phyloP scores from a whole-genome alignment of 169 alveolate genomes.

The Cardiosporidium cionae region DNA sequence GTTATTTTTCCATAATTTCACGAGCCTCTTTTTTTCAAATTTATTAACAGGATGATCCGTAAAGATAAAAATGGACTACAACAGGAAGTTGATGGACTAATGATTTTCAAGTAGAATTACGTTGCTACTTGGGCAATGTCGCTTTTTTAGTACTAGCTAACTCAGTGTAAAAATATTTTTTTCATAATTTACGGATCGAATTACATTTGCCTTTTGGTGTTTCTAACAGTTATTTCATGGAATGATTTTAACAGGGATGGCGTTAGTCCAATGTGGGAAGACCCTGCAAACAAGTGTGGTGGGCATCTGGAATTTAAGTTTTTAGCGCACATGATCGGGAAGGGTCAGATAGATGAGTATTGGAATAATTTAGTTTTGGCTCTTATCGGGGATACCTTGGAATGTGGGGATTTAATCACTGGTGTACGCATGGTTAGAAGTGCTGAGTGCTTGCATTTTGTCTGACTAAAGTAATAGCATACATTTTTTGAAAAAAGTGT shows the following conservation, averaged over 20 bases:
- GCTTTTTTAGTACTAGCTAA: not conserved
- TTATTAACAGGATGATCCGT: slow-evolving; percentile 42
- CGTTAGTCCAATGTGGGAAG: slow-evolving; percentile 64
- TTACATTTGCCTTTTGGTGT: not conserved
- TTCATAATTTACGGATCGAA: not conserved
- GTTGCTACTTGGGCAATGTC: not conserved
- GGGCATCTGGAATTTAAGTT: slow-evolving; percentile 57
- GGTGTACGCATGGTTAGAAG: slow-evolving; percentile 32
- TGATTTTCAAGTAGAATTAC: slow-evolving; percentile 36
- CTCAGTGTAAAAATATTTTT: not conserved
- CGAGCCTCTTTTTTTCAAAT: too few species aligned
- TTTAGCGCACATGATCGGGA: slow-evolving; percentile 6
- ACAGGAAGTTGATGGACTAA: slow-evolving; percentile 47
- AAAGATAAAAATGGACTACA: slow-evolving; percentile 24
- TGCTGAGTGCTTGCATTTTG: not conserved
- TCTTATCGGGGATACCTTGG: slow-evolving; percentile 54
- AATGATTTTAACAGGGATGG: slow-evolving; percentile 38
- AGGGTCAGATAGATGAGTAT: slow-evolving; percentile 49
- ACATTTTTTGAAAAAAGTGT: too few species aligned
- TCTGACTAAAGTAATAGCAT: not conserved
- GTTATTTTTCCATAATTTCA: not conserved
- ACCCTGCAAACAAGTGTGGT: slow-evolving; percentile 56
- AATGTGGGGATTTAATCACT: slow-evolving; percentile 34
- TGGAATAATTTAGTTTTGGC: slow-evolving; percentile 68
- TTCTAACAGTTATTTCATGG: not conserved